phyloP scores from a whole-genome alignment of 305 asterid genomes.

The Plantago rigida region DNA sequence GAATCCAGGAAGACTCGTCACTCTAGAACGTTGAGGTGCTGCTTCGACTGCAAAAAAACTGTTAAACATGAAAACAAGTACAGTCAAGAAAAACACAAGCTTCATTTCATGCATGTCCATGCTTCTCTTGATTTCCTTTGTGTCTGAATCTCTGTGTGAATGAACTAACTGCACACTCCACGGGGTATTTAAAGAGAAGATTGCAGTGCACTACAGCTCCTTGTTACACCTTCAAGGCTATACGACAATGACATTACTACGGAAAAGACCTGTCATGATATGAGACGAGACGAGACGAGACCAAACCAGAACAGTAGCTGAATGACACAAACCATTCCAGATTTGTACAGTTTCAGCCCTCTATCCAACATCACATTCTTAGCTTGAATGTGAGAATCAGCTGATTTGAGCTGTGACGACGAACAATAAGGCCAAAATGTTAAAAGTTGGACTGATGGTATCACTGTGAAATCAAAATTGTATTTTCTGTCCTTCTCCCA shows the following conservation, averaged over 20 bases:
- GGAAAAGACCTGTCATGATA: neutral
- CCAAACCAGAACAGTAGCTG: neutral
- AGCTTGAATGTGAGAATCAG: too few relatives aligned
- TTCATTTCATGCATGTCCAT: conserved; percentile 24
- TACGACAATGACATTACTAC: neutral
- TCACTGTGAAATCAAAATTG: too few relatives aligned
- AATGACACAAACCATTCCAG: too few relatives aligned
- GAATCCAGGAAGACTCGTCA: conserved; percentile 48
- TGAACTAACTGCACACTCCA: neutral
- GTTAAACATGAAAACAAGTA: conserved; percentile 27
- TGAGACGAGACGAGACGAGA: too few relatives aligned
- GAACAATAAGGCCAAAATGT: neutral
- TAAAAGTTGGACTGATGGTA: too few relatives aligned
- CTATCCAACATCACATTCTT: too few relatives aligned
- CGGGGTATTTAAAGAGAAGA: neutral
- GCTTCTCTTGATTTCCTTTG: conserved; percentile 12
- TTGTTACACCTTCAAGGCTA: neutral
- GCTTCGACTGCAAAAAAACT: conserved; percentile 27
- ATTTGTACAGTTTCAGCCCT: too few relatives aligned
- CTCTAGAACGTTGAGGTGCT: conserved; percentile 36
- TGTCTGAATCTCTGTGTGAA: conserved; percentile 3
- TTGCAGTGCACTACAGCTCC: neutral
- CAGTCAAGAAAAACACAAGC: conserved; percentile 12
- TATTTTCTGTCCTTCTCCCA: neutral
- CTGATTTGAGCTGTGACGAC: too few relatives aligned